Conservation (phyloP, 345 rosid genomes). For the Gossypium arboreum region DNA sequence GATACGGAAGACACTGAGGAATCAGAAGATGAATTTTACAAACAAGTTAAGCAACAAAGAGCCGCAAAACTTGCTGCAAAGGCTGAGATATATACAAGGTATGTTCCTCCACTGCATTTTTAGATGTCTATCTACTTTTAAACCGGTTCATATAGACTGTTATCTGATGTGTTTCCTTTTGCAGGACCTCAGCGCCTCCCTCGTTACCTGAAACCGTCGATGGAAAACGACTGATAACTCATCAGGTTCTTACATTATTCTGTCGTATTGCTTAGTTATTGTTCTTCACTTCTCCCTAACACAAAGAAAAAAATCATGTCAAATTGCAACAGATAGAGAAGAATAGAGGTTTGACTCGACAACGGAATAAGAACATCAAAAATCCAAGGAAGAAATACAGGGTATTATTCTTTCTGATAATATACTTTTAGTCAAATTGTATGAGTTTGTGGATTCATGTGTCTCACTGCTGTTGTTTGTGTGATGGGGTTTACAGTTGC, state of each 20-base stretch:
- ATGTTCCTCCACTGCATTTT: slow-evolving; percentile 10
- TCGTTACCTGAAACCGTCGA: not conserved
- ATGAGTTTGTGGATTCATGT: not conserved
- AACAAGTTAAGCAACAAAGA: slow-evolving; percentile 47
- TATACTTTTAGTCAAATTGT: not conserved
- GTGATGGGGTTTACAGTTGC: slow-evolving; percentile 32
- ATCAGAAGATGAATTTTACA: slow-evolving; percentile 67
- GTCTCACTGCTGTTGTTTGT: not conserved
- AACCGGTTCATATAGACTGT: not conserved
- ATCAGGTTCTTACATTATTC: slow-evolving; percentile 38
- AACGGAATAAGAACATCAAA: slow-evolving; percentile 53
- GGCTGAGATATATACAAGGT: slow-evolving; percentile 66
- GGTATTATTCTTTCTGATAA: slow-evolving; percentile 29
- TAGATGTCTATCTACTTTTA: not conserved
- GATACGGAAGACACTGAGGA: slow-evolving; percentile 29
- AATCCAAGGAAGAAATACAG: slow-evolving; percentile 85
- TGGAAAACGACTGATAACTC: slow-evolving; percentile 41
- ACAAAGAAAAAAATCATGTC: not conserved
- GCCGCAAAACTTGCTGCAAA: slow-evolving; percentile 64
- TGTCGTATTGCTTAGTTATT: not conserved
- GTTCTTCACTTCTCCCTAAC: not conserved
- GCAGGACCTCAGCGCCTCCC: slow-evolving; percentile 33
- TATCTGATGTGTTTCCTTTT: not conserved
- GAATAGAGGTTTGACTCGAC: slow-evolving; percentile 72
- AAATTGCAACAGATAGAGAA: slow-evolving; percentile 43